Conservation (phyloP, 179 eudicot genomes). For the Carnegiea gigantea region DNA sequence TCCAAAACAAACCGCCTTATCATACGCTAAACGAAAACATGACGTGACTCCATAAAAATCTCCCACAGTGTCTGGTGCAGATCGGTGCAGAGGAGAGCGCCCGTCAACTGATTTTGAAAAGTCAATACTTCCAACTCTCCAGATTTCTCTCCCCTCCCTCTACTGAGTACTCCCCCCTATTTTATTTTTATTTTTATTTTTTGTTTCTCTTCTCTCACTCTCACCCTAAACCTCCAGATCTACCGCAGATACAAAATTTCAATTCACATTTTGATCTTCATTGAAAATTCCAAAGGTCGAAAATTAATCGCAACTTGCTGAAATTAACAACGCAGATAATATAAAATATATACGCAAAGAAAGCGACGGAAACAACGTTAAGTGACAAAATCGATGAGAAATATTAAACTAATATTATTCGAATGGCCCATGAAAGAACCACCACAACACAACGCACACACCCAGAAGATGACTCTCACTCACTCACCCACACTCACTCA, state of each 20-base stretch:
- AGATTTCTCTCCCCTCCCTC: not conserved
- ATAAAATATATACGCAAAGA: not conserved
- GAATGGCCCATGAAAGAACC: not conserved
- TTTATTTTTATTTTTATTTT: not conserved
- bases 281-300: too few species aligned
- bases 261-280: too few species aligned
- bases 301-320: not conserved
- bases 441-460: not conserved
- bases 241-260: too few species aligned
- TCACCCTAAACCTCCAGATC: too few species aligned
- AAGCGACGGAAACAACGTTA: not conserved
- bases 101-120: not conserved
- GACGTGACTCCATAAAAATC: slow-evolving; percentile 10
- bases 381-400: not conserved
- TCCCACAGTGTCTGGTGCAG: not conserved
- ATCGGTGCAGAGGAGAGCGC: not conserved
- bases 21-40: not conserved
- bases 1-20: not conserved
- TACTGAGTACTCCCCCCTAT: too few species aligned
- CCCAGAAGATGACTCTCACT: not conserved
- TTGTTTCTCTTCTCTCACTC: not conserved
- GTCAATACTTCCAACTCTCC: not conserved
- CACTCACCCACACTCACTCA: not conserved
- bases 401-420: slow-evolving; percentile 10
- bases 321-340: not conserved